Evolutionary conservation across 805 yeast genomes (phyloP).

Genomic region (Yueomyces sp.): DNA sequence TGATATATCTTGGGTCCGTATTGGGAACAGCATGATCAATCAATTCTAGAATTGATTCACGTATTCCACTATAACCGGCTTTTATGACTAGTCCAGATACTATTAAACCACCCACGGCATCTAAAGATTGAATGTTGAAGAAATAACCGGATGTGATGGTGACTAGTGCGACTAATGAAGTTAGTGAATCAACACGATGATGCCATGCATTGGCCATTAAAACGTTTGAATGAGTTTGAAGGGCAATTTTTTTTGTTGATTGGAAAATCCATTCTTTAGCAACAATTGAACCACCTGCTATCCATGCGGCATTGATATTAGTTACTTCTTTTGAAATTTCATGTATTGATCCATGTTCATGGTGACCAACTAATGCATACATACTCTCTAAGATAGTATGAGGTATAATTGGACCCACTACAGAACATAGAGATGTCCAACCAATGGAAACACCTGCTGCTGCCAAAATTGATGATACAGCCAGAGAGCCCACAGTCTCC

Average conservation of each 20-base stretch:
- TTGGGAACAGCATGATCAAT: conserved; percentile 53
- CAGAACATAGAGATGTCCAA: conserved; percentile 61
- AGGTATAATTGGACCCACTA: conserved; percentile 56
- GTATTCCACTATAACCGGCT: conserved; percentile 69
- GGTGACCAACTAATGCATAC: not conserved
- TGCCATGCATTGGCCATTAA: conserved; percentile 96
- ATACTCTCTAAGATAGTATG: conserved; percentile 41
- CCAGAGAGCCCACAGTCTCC: conserved; percentile 81
- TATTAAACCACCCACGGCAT: conserved; percentile 77
- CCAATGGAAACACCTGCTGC: conserved; percentile 87
- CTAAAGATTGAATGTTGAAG: conserved; percentile 67
- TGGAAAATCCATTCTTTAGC: conserved; percentile 78
- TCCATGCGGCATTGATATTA: conserved; percentile 85
- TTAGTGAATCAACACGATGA: conserved; percentile 84
- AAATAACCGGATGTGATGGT: conserved; percentile 77
- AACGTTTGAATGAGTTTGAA: conserved; percentile 66
- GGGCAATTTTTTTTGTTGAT: conserved; percentile 72
- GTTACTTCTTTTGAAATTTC: conserved; percentile 28
- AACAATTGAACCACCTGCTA: conserved; percentile 74
- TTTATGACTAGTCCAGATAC: conserved; percentile 69
- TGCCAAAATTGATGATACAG: conserved; percentile 70
- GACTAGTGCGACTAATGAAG: conserved; percentile 75
- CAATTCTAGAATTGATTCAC: conserved; percentile 56
- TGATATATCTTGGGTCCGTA: conserved; percentile 33
- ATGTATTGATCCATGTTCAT: conserved; percentile 21